phyloP scores from a whole-genome alignment of 192 early-diverging fungal genomes.

The Cetraspora pellucida region DNA sequence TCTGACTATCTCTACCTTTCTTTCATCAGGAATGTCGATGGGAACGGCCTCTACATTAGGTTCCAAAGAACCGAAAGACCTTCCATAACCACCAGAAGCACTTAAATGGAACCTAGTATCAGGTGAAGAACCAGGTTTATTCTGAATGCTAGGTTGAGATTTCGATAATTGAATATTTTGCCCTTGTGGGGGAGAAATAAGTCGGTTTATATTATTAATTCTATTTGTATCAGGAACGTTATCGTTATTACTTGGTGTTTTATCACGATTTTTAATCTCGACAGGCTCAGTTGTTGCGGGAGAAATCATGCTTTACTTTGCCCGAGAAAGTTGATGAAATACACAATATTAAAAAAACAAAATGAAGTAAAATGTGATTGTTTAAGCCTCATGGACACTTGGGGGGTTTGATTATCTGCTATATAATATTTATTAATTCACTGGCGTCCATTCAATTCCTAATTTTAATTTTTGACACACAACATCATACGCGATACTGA shows the following conservation, averaged over 20 bases:
- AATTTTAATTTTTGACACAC: too few species aligned
- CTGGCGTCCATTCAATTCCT: too few species aligned
- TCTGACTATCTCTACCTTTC: constrained; percentile 66
- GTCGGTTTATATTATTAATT: not conserved
- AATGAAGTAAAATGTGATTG: too few species aligned
- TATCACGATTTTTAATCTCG: not conserved
- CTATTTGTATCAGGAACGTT: not conserved
- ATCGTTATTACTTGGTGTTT: not conserved
- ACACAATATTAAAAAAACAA: not conserved
- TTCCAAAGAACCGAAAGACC: constrained; percentile 17
- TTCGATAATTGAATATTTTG: not conserved
- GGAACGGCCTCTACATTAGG: not conserved
- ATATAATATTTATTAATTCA: too few species aligned
- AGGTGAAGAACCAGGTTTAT: not conserved
- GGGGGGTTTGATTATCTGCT: too few species aligned
- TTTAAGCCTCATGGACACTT: too few species aligned
- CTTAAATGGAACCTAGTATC: not conserved
- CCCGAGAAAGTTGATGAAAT: not conserved
- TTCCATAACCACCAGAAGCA: not conserved
- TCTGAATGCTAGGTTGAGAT: not conserved
- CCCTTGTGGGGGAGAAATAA: not conserved
- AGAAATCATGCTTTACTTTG: not conserved
- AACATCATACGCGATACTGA: too few species aligned
- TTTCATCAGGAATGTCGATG: constrained; percentile 55
- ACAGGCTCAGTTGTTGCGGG: not conserved